Evolutionary conservation across 1,139 yeast species (phyloP).

Genomic region (Yamadazyma blattariae): DNA sequence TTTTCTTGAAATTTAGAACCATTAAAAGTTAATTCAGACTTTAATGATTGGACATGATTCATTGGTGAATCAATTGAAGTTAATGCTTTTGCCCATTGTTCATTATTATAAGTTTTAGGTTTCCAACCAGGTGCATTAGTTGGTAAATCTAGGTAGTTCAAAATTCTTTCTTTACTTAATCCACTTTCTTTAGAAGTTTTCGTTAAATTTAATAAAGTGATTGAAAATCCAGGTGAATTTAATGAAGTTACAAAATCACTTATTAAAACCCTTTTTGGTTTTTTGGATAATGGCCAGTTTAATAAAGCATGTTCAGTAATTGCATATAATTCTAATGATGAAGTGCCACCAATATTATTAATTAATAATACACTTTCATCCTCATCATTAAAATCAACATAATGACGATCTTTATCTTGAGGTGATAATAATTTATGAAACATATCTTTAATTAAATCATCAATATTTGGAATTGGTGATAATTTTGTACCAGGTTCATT

Average conservation of each 20-base stretch:
- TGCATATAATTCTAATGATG: constrained; percentile 69
- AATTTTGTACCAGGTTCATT: constrained; percentile 85
- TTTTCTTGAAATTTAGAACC: constrained; percentile 33
- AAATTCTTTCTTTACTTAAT: constrained; percentile 26
- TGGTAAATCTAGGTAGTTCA: constrained; percentile 59
- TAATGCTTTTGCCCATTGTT: constrained; percentile 21
- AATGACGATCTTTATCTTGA: constrained; percentile 65
- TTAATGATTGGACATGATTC: constrained; percentile 20
- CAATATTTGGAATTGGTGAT: constrained; percentile 69
- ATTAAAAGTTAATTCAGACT: constrained; percentile 42
- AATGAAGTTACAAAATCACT: constrained; percentile 84
- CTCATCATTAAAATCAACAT: constrained; percentile 54
- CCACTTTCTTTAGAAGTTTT: constrained; percentile 33
- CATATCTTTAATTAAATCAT: constrained; percentile 52
- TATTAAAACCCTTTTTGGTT: constrained; percentile 63
- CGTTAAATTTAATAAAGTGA: constrained; percentile 69
- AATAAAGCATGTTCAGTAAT: constrained; percentile 50
- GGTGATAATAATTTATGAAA: constrained; percentile 51
- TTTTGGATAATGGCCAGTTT: constrained; percentile 46
- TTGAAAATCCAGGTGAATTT: constrained; percentile 87
- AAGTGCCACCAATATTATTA: constrained; percentile 85
- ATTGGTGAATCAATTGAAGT: constrained; percentile 32
- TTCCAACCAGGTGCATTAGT: constrained; percentile 88
- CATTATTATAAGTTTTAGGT: constrained; percentile 28
- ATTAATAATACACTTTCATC: constrained; percentile 71